Evolutionary conservation across 2,329 filamentous ascomycete species (phyloP), one percentile per base, ranked within the genome.

Genomic region (Trichophyton verrucosum): DNA sequence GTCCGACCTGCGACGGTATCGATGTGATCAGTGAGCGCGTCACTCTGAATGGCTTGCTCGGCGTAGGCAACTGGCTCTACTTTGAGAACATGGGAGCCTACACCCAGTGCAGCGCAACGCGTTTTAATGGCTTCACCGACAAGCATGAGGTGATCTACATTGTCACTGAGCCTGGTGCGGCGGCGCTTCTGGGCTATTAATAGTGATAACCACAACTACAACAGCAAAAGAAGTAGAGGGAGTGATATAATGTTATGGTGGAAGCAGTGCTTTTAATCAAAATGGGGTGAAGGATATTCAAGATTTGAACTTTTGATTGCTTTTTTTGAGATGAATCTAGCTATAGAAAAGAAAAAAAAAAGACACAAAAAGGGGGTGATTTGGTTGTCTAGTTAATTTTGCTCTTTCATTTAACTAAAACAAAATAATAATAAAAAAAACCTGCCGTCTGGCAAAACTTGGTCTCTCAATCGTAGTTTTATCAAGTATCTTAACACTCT

Each of bases 51-150:
- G 85, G 88, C 59, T 82, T 87, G 56, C 78, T 99, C 49, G 86
- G 96, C 70, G 89, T 96, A 6, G 94, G 94, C 59, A 94, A 99
- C 74, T 99, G 94, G 94, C 81, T 99, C 60, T 99, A 95, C 78
- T 99, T 99, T 75, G 90, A 96, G 77, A 85, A 96, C 64, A 99
- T 99, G 94, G 94, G 94, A 60, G 92, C 94, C 24, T 99, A 99
- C 76, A 97, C 94, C 68, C 95, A 91, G 81, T 97, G 92, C 81
- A 96, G 91, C 63, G 92, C 94, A 65, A 99, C 94, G 61, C 86
- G 88, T 71, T 99, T 99, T 86, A 99, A 99, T 68, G 94, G 94
- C 65, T 99, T 97, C 77, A 88, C 86, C 60, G 89, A 97, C 75
- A 82, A 85, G 68, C 94, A 99, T 74, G 88, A 96, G 69, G 87